A percentile compares a stretch with the other conserved stretches of the same genome.
phyloP scores from a whole-genome alignment of 352 stramenopile genomes.

The Pythium periplocum region DNA sequence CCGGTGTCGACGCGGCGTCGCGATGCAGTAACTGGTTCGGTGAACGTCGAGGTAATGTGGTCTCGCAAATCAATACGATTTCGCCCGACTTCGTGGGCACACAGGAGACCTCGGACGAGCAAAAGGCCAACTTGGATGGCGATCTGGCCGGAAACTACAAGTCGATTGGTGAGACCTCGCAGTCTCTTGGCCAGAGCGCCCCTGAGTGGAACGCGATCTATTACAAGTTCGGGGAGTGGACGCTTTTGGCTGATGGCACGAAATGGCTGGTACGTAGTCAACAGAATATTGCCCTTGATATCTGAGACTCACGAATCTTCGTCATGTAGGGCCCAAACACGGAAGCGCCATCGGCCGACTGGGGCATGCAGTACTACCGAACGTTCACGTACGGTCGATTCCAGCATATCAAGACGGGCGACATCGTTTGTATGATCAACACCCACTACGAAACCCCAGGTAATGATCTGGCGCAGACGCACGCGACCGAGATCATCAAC shows the following conservation, averaged over 20 bases:
- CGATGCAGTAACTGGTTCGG: slow-evolving; percentile 62
- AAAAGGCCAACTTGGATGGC: slow-evolving; percentile 55
- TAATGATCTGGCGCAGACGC: slow-evolving; percentile 61
- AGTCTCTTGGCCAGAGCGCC: slow-evolving; percentile 54
- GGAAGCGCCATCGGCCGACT: slow-evolving; percentile 39
- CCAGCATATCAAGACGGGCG: slow-evolving; percentile 50
- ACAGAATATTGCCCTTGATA: not conserved
- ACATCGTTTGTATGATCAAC: slow-evolving; percentile 71
- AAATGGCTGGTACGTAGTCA: slow-evolving; percentile 47
- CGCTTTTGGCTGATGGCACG: slow-evolving; percentile 46
- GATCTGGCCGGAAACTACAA: slow-evolving; percentile 47
- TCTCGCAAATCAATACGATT: slow-evolving; percentile 45
- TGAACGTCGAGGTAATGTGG: slow-evolving; percentile 56
- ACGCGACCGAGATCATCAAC: slow-evolving; percentile 66
- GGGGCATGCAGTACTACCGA: slow-evolving; percentile 71
- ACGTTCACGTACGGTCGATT: slow-evolving; percentile 70
- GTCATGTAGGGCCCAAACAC: slow-evolving; percentile 33
- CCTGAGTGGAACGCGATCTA: slow-evolving; percentile 60
- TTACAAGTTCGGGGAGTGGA: slow-evolving; percentile 57
- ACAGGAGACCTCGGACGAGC: slow-evolving; percentile 74
- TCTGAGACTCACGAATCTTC: not conserved
- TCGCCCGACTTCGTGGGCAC: slow-evolving; percentile 71
- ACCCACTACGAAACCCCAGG: slow-evolving; percentile 81
- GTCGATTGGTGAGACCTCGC: slow-evolving; percentile 51
- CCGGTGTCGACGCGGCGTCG: slow-evolving; percentile 27